Evolutionary conservation across 2,329 filamentous ascomycete genomes (phyloP).

Genomic region (Paraphaeosphaeria sporulosa): DNA sequence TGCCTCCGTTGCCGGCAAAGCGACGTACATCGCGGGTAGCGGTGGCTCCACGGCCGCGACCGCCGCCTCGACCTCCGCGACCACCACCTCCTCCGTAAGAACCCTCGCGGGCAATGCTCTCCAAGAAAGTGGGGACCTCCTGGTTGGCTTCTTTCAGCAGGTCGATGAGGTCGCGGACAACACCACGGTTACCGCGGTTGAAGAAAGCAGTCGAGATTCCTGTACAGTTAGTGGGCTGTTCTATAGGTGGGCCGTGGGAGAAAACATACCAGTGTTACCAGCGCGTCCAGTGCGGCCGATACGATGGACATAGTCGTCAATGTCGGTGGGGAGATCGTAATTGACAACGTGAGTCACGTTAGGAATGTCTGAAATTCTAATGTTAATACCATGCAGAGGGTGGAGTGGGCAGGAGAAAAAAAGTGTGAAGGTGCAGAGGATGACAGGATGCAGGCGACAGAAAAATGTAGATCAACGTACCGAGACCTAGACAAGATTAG

Average conservation of each 20-base stretch:
- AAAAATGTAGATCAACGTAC: not conserved
- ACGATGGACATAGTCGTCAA: constrained; percentile 98
- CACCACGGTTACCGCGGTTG: constrained; percentile 98
- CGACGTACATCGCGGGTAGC: constrained; percentile 87
- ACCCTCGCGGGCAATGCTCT: constrained; percentile 95
- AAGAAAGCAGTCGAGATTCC: constrained; percentile 93
- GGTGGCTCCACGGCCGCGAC: constrained; percentile 73
- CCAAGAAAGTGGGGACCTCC: constrained; percentile 90
- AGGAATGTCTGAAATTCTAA: constrained; percentile 94
- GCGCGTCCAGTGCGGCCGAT: constrained; percentile 99
- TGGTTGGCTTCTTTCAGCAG: constrained; percentile 99
- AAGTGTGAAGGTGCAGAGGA: no score
- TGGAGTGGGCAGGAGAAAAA: no score
- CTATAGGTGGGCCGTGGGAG: no score
- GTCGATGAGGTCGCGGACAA: constrained; percentile 96
- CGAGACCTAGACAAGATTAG: not conserved
- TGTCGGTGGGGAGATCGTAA: constrained; percentile 98
- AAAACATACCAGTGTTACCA: constrained; percentile 82
- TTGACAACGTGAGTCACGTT: constrained; percentile 98
- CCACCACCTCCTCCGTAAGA: constrained; percentile 77
- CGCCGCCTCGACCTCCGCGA: constrained; percentile 68
- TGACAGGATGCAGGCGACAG: not conserved
- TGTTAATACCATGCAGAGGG: no score
- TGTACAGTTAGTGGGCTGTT: no score
- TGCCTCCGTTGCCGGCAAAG: constrained; percentile 61